Evolutionary conservation across 768 basidiomycete genomes (phyloP).

Genomic region (Nevesoporus exiguus): DNA sequence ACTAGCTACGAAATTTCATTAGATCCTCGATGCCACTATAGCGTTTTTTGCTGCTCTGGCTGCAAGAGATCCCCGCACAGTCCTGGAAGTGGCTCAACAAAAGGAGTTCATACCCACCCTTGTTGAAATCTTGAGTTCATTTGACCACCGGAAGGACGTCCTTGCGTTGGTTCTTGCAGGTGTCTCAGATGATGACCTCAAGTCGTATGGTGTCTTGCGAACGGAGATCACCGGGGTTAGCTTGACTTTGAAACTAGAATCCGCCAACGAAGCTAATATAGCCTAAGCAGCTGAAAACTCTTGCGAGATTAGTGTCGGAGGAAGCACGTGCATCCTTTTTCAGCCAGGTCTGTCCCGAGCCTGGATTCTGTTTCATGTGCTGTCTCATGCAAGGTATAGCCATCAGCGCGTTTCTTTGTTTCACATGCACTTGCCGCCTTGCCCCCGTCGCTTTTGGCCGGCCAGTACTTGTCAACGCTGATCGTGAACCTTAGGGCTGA

Average conservation of each 20-base stretch:
- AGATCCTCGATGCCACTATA: conserved; percentile 67
- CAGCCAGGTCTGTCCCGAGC: conserved; percentile 16
- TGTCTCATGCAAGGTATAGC: conserved; percentile 32
- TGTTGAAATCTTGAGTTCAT: conserved; percentile 38
- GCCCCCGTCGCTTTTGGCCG: conserved; percentile 41
- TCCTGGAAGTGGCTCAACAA: conserved; percentile 49
- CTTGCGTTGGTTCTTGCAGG: conserved; percentile 41
- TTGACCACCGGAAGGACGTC: conserved; percentile 42
- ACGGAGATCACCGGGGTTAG: conserved; percentile 57
- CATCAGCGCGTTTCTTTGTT: conserved; percentile 54
- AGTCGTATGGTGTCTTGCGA: conserved; percentile 50
- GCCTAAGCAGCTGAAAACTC: conserved; percentile 31
- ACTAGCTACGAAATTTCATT: not conserved
- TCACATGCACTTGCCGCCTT: conserved; percentile 48
- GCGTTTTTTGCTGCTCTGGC: conserved; percentile 60
- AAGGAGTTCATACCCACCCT: conserved; percentile 40
- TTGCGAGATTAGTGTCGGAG: conserved; percentile 36
- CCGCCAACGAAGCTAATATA: conserved; percentile 5
- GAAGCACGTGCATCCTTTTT: conserved; percentile 30
- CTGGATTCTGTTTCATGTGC: not conserved
- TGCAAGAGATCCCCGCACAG: conserved; percentile 52
- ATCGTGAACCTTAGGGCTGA: conserved; percentile 35
- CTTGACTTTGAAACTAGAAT: conserved; percentile 6
- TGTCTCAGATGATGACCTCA: conserved; percentile 43
- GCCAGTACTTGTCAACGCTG: conserved; percentile 28